Evolutionary conservation across 371 early-diverging fungal genomes (phyloP), one percentile per base, ranked within the genome.

Genomic region (Astathelohania contejeani): DNA sequence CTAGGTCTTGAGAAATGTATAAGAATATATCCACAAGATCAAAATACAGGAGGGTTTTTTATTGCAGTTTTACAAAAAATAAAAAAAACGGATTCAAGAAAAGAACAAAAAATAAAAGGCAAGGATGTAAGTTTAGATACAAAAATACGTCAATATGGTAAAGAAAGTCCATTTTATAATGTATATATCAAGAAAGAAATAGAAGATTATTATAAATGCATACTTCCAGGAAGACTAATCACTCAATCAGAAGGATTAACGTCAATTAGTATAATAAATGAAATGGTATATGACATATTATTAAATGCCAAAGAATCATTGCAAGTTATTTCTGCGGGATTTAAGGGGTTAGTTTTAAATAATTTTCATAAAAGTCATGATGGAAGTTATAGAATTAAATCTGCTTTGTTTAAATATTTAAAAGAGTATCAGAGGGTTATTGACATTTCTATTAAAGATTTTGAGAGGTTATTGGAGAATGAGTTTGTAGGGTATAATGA

Each of bases 31-130:
- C 93, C 96, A 44, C 88, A 87, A 57, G 74, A 82, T 51, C 91
- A 95, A 75, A 82, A 98, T 72, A 92, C 94, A 14, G 98, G 98
- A 57, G 96, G 89, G 16, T 98, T 98, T 78, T 98, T 96, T 78
- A 85, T 96, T 22, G 88, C 92, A 32, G 89, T 92, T 7, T 78
- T 97, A 55, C 80, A 86, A 72, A 92, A 89, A 76, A 76, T 75
- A 2, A 32, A 32, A 7, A 32, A 12, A 7, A 7, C 12, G 12
- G 32, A 32, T 32, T 4, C 32, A 12, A 32, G 12, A 32, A 32
- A 32, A 32, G 32, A 32, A 32, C 4, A 32, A 32, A 12, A 32
- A 7, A 7, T 32, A 32, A 4, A 32, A 32, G 12, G 12, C 4
- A 7, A 32, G 4, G 32, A 32, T 32, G 12, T 32, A 7, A 12